phyloP scores from a whole-genome alignment of 257 asterid genomes.

The Henckelia pumila region DNA sequence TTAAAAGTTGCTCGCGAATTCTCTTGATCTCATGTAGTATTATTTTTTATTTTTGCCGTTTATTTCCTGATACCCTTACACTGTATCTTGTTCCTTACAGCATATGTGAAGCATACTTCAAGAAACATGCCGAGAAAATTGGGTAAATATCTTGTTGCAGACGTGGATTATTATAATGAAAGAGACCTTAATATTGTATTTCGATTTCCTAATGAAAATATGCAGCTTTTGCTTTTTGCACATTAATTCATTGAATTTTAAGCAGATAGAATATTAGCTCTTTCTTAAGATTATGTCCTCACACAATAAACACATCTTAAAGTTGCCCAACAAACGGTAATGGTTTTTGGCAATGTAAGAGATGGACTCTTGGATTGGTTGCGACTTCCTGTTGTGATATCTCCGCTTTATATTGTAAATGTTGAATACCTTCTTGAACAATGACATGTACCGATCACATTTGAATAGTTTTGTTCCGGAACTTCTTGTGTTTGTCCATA shows the following conservation, averaged over 20 bases:
- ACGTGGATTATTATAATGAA: not conserved
- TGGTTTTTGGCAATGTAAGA: too few relatives aligned
- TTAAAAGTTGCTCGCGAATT: not conserved
- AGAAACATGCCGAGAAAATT: constrained; percentile 79
- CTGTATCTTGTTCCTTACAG: constrained; percentile 38
- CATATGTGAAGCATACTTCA: constrained; percentile 94
- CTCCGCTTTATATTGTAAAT: too few relatives aligned
- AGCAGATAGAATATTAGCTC: too few relatives aligned
- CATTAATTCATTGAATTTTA: not conserved
- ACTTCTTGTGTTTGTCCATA: too few relatives aligned
- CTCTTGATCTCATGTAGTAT: not conserved
- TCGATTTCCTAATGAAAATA: not conserved
- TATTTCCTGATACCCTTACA: constrained; percentile 5
- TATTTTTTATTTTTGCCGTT: not conserved
- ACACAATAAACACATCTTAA: too few relatives aligned
- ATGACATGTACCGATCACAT: too few relatives aligned
- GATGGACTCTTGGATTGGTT: too few relatives aligned
- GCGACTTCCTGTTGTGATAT: too few relatives aligned
- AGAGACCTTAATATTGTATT: not conserved
- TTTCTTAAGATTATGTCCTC: too few relatives aligned
- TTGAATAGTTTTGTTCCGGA: too few relatives aligned
- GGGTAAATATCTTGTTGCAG: constrained; percentile 50
- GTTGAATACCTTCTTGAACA: too few relatives aligned
- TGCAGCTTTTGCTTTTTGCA: not conserved
- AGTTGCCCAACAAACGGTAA: too few relatives aligned